Evolutionary conservation across 2,329 filamentous ascomycete species (phyloP), one percentile per base, ranked within the genome.

Genomic region (Venturia nashicola): DNA sequence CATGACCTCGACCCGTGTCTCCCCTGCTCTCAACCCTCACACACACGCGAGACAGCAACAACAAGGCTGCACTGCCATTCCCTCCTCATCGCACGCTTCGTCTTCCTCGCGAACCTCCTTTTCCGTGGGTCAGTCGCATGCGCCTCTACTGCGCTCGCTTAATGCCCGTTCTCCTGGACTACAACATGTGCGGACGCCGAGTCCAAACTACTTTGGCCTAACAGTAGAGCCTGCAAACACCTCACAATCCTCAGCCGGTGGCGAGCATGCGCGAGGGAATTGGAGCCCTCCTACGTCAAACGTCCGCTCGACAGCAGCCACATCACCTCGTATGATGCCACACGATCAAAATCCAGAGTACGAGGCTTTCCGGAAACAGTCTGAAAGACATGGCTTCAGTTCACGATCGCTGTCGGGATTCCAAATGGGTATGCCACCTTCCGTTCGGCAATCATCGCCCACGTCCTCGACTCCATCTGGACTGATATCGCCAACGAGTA

Each of bases 131-230:
- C 59, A 60, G 14, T 32, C 59, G 18, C 42, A 27, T 27, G 39
- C 59, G 36, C 59, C 59, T 23, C 39, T 42, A 11, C 51, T 57
- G 14, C 59, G 59, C 42, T 34, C 36, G 1, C 20, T 42, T 14
- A 23, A 42, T 5, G 0, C 36, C 36, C 39, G 48, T n/a, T 63
- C 61, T 39, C 61, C 61, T 63, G 42, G 36, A 14, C 2, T 51
- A 40, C 23, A 36, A 42, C 34, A 46, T 40, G 46, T 40, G 6
- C 44, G 61, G 20, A 54, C 48, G 3, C 48, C 61, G 12, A 93
- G 90, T 72, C 90, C 91, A 14, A 95, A 92, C 73, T 96, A 96
- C 75, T 96, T 96, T 73, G 89, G 89, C 64, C 83, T 95, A 65
- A 79, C 86, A 39, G 77, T 90, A 67, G 86, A 91, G 65, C 73